Evolutionary conservation across 2,329 filamentous ascomycete genomes (phyloP).

Genomic region (Paracoccidioides brasiliensis): DNA sequence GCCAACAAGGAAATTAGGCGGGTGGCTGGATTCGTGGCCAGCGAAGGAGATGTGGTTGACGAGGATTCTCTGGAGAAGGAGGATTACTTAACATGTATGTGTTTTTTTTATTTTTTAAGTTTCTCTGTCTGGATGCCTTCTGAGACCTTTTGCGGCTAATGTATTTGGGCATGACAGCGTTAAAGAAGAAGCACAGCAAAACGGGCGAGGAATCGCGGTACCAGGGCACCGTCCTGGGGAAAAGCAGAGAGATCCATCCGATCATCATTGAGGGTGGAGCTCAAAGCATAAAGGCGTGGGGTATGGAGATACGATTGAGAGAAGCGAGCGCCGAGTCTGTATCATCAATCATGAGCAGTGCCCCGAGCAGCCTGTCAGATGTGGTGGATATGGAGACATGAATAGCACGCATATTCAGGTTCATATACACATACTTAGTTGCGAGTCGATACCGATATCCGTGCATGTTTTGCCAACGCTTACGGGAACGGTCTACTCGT

Average conservation of each 20-base stretch:
- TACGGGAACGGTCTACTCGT: too few species aligned
- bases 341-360: slow-evolving; percentile 28
- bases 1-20: slow-evolving; percentile 68
- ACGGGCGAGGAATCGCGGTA: slow-evolving; percentile 78
- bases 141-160: slow-evolving; percentile 3
- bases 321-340: slow-evolving; percentile 20
- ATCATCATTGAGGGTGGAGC: slow-evolving; percentile 68
- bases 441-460: too few species aligned
- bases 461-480: too few species aligned
- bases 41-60: slow-evolving; percentile 38
- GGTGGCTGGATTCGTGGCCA: slow-evolving; percentile 59
- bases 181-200: slow-evolving; percentile 90
- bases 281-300: slow-evolving; percentile 56
- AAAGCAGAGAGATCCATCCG: slow-evolving; percentile 54
- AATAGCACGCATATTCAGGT: slow-evolving; percentile 2
- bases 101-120: neutral
- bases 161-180: slow-evolving; percentile 33
- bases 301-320: slow-evolving; percentile 23
- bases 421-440: neutral
- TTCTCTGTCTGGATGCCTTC: slow-evolving; percentile 3
- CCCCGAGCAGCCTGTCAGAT: slow-evolving; percentile 28
- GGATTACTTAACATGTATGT: slow-evolving; percentile 55
- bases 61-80: slow-evolving; percentile 43
- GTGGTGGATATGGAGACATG: slow-evolving; percentile 26
- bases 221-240: slow-evolving; percentile 70